Percentiles rank a stretch among this genome's conserved stretches.
phyloP scores from a whole-genome alignment of 2,329 filamentous ascomycete species.

The Nemania abortiva region DNA sequence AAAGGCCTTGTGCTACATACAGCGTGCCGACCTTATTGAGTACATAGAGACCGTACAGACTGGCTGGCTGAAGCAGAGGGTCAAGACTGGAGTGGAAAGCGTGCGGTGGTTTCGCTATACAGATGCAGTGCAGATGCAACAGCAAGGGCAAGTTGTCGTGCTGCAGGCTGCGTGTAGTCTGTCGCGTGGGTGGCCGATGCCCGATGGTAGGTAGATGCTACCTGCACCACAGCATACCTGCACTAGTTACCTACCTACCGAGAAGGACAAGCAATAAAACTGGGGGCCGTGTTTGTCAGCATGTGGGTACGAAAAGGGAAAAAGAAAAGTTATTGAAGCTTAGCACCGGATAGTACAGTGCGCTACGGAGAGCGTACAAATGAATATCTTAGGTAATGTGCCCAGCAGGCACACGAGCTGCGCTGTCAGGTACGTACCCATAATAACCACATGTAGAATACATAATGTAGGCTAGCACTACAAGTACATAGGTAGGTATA shows the following conservation, averaged over 20 bases:
- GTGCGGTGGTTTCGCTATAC: slow-evolving; percentile 23
- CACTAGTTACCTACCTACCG: background rate
- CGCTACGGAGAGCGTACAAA: slow-evolving; percentile 11
- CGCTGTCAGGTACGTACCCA: too few species aligned
- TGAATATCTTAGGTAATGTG: slow-evolving; percentile 22
- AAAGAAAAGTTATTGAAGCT: slow-evolving; percentile 20
- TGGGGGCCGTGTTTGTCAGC: slow-evolving; percentile 37
- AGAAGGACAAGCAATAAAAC: slow-evolving; percentile 27
- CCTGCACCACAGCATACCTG: background rate
- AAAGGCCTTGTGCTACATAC: background rate
- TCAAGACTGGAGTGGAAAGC: background rate
- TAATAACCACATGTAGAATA: background rate
- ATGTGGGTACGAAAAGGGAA: slow-evolving; percentile 23
- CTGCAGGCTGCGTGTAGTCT: slow-evolving; percentile 35
- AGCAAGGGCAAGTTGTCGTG: slow-evolving; percentile 20
- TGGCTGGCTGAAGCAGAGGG: background rate
- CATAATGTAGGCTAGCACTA: background rate
- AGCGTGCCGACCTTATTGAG: too few species aligned
- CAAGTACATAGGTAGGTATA: background rate
- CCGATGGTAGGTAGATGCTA: slow-evolving; percentile 14
- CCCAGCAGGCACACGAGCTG: background rate
- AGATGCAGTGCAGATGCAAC: slow-evolving; percentile 18
- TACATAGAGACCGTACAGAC: too few species aligned
- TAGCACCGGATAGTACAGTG: slow-evolving; percentile 16
- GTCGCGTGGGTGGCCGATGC: slow-evolving; percentile 32